Conservation (phyloP, 1,139 yeast genomes). For the Taphrina communis region DNA sequence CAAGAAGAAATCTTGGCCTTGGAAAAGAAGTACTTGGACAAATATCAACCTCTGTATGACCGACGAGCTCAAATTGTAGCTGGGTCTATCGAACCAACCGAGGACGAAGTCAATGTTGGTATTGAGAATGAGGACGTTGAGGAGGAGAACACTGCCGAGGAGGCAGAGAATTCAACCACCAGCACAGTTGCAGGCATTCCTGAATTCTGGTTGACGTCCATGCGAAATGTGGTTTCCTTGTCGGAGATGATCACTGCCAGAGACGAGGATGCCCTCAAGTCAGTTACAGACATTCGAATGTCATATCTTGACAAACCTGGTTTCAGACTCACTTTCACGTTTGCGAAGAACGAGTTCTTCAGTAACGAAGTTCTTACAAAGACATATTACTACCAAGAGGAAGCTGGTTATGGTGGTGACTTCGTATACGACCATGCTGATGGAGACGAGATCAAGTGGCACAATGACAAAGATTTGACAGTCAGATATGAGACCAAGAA, state of each 20-base stretch:
- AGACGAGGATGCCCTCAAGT: conserved; percentile 81
- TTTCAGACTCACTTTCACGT: conserved; percentile 82
- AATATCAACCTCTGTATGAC: conserved; percentile 77
- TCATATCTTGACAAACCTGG: conserved; percentile 89
- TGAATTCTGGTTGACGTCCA: conserved; percentile 93
- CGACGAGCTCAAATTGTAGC: conserved; percentile 73
- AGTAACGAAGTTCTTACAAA: conserved; percentile 73
- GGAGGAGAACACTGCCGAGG: conserved; percentile 53
- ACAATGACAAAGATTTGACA: conserved; percentile 80
- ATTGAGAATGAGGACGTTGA: conserved; percentile 53
- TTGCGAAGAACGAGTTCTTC: conserved; percentile 76
- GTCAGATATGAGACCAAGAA: conserved; percentile 89
- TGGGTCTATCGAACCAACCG: conserved; percentile 78
- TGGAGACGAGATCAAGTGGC: conserved; percentile 88
- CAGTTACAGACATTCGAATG: conserved; percentile 73
- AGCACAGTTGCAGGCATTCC: conserved; percentile 72
- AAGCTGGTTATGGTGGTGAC: conserved; percentile 93
- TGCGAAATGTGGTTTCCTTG: conserved; percentile 81
- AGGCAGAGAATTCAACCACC: conserved; percentile 47
- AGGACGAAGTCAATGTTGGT: conserved; percentile 79
- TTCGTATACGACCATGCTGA: conserved; percentile 96
- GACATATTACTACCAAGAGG: conserved; percentile 92
- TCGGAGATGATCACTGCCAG: conserved; percentile 88
- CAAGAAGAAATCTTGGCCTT: conserved; percentile 85
- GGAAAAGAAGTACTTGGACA: conserved; percentile 77